These are phyloP conservation scores for Glonium stellatum DNA, from an alignment of 495 filamentous ascomycete genomes.

Conservation along the genomic window DNA sequence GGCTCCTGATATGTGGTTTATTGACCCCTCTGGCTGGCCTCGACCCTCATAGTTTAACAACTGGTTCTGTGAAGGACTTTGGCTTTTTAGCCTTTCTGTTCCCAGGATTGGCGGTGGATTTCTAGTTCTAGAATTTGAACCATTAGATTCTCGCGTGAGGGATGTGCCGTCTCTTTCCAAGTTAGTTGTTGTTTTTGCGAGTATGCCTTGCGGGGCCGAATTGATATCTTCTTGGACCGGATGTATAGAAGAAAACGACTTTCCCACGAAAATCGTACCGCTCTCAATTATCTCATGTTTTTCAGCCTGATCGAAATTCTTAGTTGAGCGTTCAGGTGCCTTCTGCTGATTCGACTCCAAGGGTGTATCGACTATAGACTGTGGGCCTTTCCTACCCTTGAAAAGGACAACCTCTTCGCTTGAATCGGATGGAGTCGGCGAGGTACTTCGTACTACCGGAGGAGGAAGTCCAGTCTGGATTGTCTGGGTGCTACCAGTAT, in stretches of 20 bases:
- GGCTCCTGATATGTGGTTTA: too few species aligned
- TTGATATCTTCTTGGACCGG: neutral
- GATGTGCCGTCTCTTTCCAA: too few species aligned
- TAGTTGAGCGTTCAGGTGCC: neutral
- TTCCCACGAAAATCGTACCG: neutral
- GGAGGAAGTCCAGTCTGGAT: conserved; percentile 19
- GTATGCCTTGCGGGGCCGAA: too few species aligned
- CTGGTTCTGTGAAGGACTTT: too few species aligned
- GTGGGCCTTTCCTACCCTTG: conserved; percentile 42
- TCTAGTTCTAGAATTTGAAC: too few species aligned
- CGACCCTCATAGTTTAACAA: too few species aligned
- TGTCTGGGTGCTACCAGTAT: conserved; percentile 13
- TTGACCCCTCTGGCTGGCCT: too few species aligned
- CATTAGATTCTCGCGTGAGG: too few species aligned
- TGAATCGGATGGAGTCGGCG: conserved; percentile 46
- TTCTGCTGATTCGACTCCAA: neutral
- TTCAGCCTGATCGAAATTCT: too few species aligned
- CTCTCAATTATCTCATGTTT: neutral
- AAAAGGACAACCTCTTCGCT: conserved; percentile 65
- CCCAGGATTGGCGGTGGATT: too few species aligned
- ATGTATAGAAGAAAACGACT: neutral
- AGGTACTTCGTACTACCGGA: conserved; percentile 33
- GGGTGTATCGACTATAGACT: conserved; percentile 1
- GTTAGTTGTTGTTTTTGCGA: too few species aligned
- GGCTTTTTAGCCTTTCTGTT: too few species aligned